Evolutionary conservation across 768 basidiomycete species (phyloP).

Genomic region (Phlegmacium glaucopus): DNA sequence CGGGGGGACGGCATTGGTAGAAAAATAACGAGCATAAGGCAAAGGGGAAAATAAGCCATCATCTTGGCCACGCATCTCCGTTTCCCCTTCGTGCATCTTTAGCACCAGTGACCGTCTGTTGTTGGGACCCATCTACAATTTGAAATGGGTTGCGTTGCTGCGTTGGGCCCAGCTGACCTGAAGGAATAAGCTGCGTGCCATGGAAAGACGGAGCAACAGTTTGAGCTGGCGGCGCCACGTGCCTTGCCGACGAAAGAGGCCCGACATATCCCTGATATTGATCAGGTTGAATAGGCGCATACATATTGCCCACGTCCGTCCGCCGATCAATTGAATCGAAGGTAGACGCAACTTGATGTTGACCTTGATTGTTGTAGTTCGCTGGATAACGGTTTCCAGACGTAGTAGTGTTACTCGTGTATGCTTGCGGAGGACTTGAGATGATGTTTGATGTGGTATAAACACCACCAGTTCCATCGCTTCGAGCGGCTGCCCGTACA

Average conservation of each 20-base stretch:
- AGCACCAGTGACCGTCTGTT: constrained; percentile 28
- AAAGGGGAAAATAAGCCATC: constrained; percentile 22
- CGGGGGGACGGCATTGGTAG: constrained; percentile 4
- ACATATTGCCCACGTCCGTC: constrained; percentile 65
- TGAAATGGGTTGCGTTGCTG: constrained; percentile 42
- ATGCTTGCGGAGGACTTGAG: constrained; percentile 75
- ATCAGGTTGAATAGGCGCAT: constrained; percentile 82
- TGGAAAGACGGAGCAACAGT: constrained; percentile 67
- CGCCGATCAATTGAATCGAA: constrained; percentile 65
- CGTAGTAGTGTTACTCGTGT: constrained; percentile 48
- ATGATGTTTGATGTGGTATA: constrained; percentile 52
- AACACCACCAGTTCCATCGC: constrained; percentile 39
- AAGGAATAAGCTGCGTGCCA: constrained; percentile 52
- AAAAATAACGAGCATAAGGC: constrained; percentile 4
- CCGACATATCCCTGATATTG: constrained; percentile 57
- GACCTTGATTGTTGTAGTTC: constrained; percentile 46
- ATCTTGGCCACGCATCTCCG: constrained; percentile 75
- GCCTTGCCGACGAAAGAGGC: constrained; percentile 36
- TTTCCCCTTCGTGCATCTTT: constrained; percentile 62
- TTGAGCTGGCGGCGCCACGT: constrained; percentile 49
- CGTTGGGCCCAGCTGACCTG: constrained; percentile 36
- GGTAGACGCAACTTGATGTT: constrained; percentile 35
- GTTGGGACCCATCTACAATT: constrained; percentile 35
- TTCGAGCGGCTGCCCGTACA: constrained; percentile 61
- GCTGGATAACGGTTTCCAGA: constrained; percentile 60